Conservation (phyloP, 441 rosid genomes). For the Aquilaria agallochum region DNA sequence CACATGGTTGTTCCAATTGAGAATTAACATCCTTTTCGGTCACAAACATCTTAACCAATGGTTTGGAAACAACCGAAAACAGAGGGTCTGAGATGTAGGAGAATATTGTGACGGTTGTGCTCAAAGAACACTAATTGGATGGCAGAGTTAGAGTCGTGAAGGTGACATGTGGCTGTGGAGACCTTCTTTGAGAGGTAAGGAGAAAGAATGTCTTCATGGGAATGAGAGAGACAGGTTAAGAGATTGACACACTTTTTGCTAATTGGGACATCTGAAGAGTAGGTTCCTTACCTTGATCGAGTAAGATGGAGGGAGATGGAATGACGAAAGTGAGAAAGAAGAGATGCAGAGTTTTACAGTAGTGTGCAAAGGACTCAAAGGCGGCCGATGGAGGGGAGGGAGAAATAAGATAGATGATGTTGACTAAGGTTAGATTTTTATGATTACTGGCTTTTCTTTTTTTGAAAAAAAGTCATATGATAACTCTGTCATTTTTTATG, state of each 20-base stretch:
- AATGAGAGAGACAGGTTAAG: slow-evolving; percentile 55
- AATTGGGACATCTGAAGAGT: slow-evolving; percentile 30
- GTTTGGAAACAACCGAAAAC: slow-evolving; percentile 57
- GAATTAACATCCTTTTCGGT: slow-evolving; percentile 67
- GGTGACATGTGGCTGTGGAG: slow-evolving; percentile 63
- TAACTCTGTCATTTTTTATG: too few species aligned
- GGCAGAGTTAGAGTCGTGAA: slow-evolving; percentile 83
- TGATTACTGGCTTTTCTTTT: too few species aligned
- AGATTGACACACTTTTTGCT: slow-evolving; percentile 74
- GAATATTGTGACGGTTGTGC: slow-evolving; percentile 58
- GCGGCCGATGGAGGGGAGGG: too few species aligned
- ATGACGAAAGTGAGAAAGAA: too few species aligned
- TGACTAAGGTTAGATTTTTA: too few species aligned
- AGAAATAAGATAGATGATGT: too few species aligned
- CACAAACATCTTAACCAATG: slow-evolving; percentile 60
- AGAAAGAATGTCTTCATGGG: slow-evolving; percentile 66
- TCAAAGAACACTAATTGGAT: slow-evolving; percentile 80
- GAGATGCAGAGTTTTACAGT: too few species aligned
- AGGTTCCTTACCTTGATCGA: too few species aligned
- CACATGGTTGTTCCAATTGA: slow-evolving; percentile 89
- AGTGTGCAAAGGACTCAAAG: too few species aligned
- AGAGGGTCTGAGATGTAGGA: slow-evolving; percentile 57
- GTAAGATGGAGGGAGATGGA: too few species aligned
- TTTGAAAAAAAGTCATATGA: too few species aligned
- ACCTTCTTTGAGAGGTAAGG: slow-evolving; percentile 77